Percentiles rank a stretch among this genome's conserved stretches.
phyloP scores from a whole-genome alignment of 179 eudicot genomes.

The Silene noctiflora region DNA sequence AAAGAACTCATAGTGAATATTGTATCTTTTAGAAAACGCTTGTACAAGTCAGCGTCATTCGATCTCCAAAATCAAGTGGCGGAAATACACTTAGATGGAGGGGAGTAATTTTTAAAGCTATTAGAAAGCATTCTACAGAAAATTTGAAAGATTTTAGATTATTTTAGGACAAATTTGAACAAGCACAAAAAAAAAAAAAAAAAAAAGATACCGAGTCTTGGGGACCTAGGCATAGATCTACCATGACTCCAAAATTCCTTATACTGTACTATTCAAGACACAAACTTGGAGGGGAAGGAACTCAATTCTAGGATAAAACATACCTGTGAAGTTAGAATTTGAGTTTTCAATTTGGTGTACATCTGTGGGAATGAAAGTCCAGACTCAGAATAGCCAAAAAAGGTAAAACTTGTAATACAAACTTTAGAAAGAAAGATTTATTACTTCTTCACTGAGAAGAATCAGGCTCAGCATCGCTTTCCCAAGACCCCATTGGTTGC shows the following conservation, averaged over 20 bases:
- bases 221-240: too few relatives aligned
- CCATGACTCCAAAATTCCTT: not conserved
- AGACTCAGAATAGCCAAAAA: slow-evolving; percentile 1
- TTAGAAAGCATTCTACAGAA: too few relatives aligned
- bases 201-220: too few relatives aligned
- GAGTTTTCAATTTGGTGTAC: slow-evolving; percentile 33
- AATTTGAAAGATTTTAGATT: too few relatives aligned
- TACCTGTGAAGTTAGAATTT: slow-evolving; percentile 39
- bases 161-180: too few relatives aligned
- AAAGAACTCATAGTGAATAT: not conserved
- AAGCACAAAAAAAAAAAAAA: too few relatives aligned
- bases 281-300: not conserved
- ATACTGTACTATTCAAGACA: not conserved
- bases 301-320: not conserved
- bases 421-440: not conserved
- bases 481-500: slow-evolving; percentile 30
- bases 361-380: slow-evolving; percentile 25
- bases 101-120: too few relatives aligned
- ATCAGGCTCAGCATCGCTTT: slow-evolving; percentile 42
- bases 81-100: too few relatives aligned
- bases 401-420: not conserved
- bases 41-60: too few relatives aligned
- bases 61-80: too few relatives aligned
- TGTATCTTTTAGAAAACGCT: too few relatives aligned
- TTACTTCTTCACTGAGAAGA: slow-evolving; percentile 43